Evolutionary conservation across 2,329 filamentous ascomycete species (phyloP), one percentile per base, ranked within the genome.

Genomic region (Mariannaea sp.): DNA sequence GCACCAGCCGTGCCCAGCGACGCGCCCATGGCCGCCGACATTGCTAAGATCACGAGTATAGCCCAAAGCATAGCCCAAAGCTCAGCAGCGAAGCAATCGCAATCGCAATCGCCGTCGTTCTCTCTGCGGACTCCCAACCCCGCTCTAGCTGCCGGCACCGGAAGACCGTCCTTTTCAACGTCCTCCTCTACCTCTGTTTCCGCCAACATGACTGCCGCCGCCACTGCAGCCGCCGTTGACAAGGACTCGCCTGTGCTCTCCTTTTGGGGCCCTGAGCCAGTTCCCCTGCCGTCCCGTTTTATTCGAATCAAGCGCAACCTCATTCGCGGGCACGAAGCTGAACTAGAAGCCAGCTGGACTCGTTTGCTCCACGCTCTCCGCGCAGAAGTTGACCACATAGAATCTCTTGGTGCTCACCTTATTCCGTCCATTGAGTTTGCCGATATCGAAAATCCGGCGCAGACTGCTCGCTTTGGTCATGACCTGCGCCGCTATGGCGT

Each of bases 401-500:
- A 78, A 56, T 69, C 70, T 46, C 73, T 76, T 27, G 80, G 80
- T 33, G 70, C 78, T 5, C 74, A 77, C 35, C 70, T 83, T n/a
- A 81, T 83, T 42, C 82, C 82, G 20, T 78, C 74, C 14, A 81
- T 85, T 48, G 77, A 81, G 53, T 84, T 79, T 56, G 65, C 70
- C 61, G 77, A 82, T 55, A 76, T 84, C 19, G 71, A 75, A 55
- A 68, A 77, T 62, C 59, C 72, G 3, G 70, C 75, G 48, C 76
- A 80, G 45, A 77, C 81, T 2, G 73, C 78, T 19, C 73, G 78
- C 1, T 89, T 89, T 67, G 77, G 74, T 46, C 73, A 74, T 41
- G 80, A 82, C 63, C 75, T 86, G 45, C 78, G 78, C 61, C 83
- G 84, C 63, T 80, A 85, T 35, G 87, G 86, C 46, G 80, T 85